phyloP scores from a whole-genome alignment of 2,329 filamentous ascomycete species.

The Fusarium equiseti region DNA sequence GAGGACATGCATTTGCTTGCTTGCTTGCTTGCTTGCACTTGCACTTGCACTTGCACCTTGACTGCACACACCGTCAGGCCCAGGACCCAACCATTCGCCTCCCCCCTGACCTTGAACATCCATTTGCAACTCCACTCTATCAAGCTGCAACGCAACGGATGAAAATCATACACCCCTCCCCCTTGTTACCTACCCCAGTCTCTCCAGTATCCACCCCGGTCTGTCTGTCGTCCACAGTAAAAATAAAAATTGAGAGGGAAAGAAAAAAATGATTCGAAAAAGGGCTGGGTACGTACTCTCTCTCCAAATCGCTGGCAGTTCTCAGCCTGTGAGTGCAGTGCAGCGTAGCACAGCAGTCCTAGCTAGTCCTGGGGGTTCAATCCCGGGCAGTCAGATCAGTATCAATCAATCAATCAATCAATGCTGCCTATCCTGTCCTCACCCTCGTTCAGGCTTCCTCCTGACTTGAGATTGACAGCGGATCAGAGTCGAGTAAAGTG shows the following conservation, averaged over 20 bases:
- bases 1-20: constrained; percentile 24
- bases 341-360: constrained; percentile 11
- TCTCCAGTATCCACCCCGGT: constrained; percentile 45
- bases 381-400: constrained; percentile 32
- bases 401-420: constrained; percentile 35
- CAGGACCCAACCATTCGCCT: constrained; percentile 35
- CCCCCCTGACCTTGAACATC: constrained; percentile 36
- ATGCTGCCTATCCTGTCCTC: constrained; percentile 20
- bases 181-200: constrained; percentile 39
- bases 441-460: constrained; percentile 37
- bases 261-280: constrained; percentile 29
- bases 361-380: constrained; percentile 24
- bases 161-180: constrained; percentile 40
- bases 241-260: constrained; percentile 17
- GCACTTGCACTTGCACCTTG: not conserved
- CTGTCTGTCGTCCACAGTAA: constrained; percentile 36
- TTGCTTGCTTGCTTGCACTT: not conserved
- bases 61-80: constrained; percentile 14
- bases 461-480: constrained; percentile 41
- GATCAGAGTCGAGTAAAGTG: constrained; percentile 16
- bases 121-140: constrained; percentile 32
- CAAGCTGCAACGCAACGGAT: constrained; percentile 24
- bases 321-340: constrained; percentile 11
- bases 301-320: constrained; percentile 14
- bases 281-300: constrained; percentile 32